A percentile compares a stretch with the other conserved stretches of the same genome.
Conservation (phyloP, 2,329 filamentous ascomycete genomes). For the Aspergillus intermedius region DNA sequence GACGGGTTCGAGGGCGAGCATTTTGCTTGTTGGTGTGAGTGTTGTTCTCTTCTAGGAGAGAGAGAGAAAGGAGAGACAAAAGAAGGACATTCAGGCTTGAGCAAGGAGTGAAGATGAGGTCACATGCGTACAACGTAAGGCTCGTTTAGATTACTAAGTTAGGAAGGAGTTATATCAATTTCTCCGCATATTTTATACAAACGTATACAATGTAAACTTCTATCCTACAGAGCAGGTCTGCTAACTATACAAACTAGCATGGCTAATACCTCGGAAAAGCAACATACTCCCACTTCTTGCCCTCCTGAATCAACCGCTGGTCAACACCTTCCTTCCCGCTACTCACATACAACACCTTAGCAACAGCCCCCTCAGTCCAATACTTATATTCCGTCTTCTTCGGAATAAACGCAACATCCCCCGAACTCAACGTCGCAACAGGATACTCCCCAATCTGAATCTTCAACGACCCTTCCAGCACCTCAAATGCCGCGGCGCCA, state of each 20-base stretch:
- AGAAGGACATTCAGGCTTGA: background rate
- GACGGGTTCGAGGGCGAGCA: constrained; percentile 9
- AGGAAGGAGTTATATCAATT: background rate
- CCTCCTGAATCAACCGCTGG: constrained; percentile 10
- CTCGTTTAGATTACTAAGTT: background rate
- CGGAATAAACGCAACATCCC: constrained; percentile 38
- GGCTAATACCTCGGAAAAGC: constrained; percentile 13
- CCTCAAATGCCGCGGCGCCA: constrained; percentile 33
- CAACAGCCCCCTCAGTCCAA: constrained; percentile 21
- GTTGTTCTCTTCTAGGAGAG: background rate
- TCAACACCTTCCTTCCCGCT: constrained; percentile 14
- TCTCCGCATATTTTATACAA: background rate
- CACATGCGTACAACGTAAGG: background rate
- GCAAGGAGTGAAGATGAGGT: background rate
- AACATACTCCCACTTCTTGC: constrained; percentile 13
- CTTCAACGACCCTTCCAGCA: constrained; percentile 33
- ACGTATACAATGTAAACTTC: too few species aligned
- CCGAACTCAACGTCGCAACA: constrained; percentile 23
- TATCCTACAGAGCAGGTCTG: too few species aligned
- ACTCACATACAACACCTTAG: constrained; percentile 19
- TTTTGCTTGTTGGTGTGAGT: constrained; percentile 4
- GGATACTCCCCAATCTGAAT: constrained; percentile 27
- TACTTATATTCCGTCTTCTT: constrained; percentile 27
- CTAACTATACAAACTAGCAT: background rate
- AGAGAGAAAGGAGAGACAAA: background rate